Conservation (phyloP, 2,329 filamentous ascomycete species). For the Xylariaceae sp. region DNA sequence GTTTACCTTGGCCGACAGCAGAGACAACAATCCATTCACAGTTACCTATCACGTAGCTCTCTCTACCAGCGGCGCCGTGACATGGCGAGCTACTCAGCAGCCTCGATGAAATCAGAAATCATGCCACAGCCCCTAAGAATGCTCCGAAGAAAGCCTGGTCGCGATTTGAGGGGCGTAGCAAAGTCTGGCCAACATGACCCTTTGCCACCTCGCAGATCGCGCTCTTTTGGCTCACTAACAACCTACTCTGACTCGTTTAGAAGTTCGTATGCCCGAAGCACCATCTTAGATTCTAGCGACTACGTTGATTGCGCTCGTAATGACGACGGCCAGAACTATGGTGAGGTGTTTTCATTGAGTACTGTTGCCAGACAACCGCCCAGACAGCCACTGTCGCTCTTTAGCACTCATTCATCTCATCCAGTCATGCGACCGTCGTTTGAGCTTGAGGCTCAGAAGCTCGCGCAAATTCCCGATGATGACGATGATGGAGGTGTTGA, state of each 20-base stretch:
- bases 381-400: constrained; percentile 47
- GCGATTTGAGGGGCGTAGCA: constrained; percentile 64
- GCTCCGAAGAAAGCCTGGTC: constrained; percentile 67
- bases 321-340: constrained; percentile 39
- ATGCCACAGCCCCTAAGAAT: constrained; percentile 53
- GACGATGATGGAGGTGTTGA: constrained; percentile 83
- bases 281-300: constrained; percentile 35
- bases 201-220: constrained; percentile 46
- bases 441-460: constrained; percentile 78
- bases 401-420: constrained; percentile 58
- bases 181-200: constrained; percentile 59
- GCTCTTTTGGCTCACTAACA: constrained; percentile 55
- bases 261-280: constrained; percentile 50
- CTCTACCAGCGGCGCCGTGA: constrained; percentile 54
- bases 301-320: constrained; percentile 43
- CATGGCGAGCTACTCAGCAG: constrained; percentile 51
- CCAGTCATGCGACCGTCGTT: constrained; percentile 69
- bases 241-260: constrained; percentile 56
- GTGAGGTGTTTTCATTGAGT: constrained; percentile 52
- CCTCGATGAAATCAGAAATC: constrained; percentile 44
- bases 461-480: constrained; percentile 85
- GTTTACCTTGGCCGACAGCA: constrained; percentile 37
- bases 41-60: constrained; percentile 46
- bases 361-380: constrained; percentile 48
- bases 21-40: constrained; percentile 45